Conservation (phyloP, 805 yeast species). For the Torulaspora franciscae region DNA sequence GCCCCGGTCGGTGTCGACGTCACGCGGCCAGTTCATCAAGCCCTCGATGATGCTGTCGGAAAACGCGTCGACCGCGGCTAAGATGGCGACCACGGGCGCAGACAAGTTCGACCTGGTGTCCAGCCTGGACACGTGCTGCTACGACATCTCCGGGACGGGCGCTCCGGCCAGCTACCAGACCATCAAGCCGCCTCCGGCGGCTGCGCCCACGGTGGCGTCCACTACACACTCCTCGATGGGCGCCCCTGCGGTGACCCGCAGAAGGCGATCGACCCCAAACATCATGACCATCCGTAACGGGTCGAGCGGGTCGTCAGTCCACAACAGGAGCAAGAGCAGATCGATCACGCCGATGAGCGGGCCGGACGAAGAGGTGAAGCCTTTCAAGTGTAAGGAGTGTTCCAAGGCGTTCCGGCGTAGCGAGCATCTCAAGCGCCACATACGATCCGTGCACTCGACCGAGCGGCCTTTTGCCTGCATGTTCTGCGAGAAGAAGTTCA, state of each 20-base stretch:
- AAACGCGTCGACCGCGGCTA: conserved; percentile 27
- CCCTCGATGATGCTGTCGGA: conserved; percentile 32
- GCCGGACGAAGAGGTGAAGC: conserved; percentile 34
- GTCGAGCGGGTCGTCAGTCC: conserved; percentile 1
- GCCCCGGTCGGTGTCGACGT: conserved; percentile 11
- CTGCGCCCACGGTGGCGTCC: neutral
- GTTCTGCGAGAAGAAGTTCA: conserved; percentile 55
- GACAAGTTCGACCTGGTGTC: conserved; percentile 12
- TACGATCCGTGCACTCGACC: conserved; percentile 58
- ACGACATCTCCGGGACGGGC: conserved; percentile 10
- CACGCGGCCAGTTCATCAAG: conserved; percentile 22
- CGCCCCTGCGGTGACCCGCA: conserved; percentile 9
- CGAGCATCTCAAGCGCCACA: conserved; percentile 64
- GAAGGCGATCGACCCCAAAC: conserved; percentile 17
- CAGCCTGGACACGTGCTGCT: conserved; percentile 12
- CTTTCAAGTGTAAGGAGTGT: conserved; percentile 38
- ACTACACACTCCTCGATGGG: conserved; percentile 3
- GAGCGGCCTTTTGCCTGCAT: conserved; percentile 56
- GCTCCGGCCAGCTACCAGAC: conserved; percentile 12
- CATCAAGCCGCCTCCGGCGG: conserved; percentile 6
- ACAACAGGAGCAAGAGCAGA: conserved; percentile 11
- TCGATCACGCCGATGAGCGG: conserved; percentile 17
- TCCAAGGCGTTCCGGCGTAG: conserved; percentile 50
- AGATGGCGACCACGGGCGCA: conserved; percentile 26
- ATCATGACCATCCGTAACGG: conserved; percentile 12